These are phyloP conservation scores for Secale cereale DNA, from an alignment of 176 grass and related monocot species.

Conservation along the genomic window DNA sequence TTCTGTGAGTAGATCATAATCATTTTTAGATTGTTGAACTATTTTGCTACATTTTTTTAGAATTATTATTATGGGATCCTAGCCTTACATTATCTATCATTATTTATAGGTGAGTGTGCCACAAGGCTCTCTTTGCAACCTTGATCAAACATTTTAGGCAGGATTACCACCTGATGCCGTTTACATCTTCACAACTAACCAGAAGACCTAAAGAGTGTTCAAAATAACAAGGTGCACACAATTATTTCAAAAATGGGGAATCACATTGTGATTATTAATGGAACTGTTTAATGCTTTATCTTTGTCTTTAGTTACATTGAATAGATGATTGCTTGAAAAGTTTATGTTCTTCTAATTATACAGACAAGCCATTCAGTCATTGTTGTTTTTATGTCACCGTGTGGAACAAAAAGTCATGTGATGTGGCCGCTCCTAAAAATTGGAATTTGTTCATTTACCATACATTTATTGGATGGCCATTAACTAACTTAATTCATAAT, in stretches of 20 bases:
- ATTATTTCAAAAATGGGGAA: background rate
- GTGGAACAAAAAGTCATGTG: background rate
- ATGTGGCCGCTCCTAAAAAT: background rate
- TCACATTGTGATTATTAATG: background rate
- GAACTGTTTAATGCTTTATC: background rate
- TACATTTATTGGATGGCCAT: background rate
- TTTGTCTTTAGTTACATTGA: background rate
- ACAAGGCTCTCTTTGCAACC: constrained; percentile 85
- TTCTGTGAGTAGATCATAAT: too few species aligned
- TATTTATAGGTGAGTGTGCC: constrained; percentile 71
- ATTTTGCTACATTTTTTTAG: background rate
- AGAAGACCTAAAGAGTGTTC: constrained; percentile 87
- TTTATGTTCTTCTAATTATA: background rate
- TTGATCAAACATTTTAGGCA: constrained; percentile 63
- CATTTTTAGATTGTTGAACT: background rate
- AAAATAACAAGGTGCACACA: constrained; percentile 78
- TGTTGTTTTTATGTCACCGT: background rate
- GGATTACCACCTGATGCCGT: constrained; percentile 83
- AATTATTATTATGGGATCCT: constrained; percentile 1
- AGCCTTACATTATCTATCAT: background rate
- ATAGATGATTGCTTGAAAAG: background rate
- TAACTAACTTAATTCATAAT: background rate
- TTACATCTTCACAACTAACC: constrained; percentile 81
- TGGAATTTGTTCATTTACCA: background rate
- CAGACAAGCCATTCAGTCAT: background rate